These are phyloP conservation scores for Wickerhamomyces sp. DNA, from an alignment of 1,139 yeast genomes.

Conservation along the genomic window DNA sequence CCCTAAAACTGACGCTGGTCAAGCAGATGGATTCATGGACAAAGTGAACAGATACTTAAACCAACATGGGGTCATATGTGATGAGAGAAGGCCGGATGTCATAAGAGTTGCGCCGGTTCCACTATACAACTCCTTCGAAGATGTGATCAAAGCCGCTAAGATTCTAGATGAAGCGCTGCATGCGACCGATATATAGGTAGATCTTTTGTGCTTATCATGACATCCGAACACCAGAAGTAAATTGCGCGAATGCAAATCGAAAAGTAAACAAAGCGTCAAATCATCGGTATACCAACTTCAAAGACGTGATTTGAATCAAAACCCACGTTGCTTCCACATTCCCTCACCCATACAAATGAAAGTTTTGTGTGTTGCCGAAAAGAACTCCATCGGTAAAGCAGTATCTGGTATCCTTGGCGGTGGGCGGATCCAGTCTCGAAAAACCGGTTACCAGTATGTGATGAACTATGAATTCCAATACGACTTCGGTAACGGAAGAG, in stretches of 20 bases:
- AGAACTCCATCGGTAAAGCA: slow-evolving; percentile 89
- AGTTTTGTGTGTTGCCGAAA: slow-evolving; percentile 94
- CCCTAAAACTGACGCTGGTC: slow-evolving; percentile 36
- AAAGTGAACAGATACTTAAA: slow-evolving; percentile 45
- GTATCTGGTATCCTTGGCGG: slow-evolving; percentile 76
- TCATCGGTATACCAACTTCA: too few species aligned
- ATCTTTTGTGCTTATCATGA: too few species aligned
- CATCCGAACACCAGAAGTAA: too few species aligned
- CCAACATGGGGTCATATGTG: slow-evolving; percentile 64
- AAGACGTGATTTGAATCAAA: too few species aligned
- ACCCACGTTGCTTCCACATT: too few species aligned
- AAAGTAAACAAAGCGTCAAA: too few species aligned
- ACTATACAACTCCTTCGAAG: slow-evolving; percentile 70
- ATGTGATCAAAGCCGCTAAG: slow-evolving; percentile 45
- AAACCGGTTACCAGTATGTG: slow-evolving; percentile 55
- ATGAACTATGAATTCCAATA: slow-evolving; percentile 78
- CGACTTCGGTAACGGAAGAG: slow-evolving; percentile 52
- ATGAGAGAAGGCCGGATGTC: slow-evolving; percentile 86
- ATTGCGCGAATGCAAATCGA: too few species aligned
- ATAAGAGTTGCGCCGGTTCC: slow-evolving; percentile 83
- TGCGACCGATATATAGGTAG: too few species aligned
- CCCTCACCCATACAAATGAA: too few species aligned
- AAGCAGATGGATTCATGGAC: slow-evolving; percentile 55
- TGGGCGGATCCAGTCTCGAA: slow-evolving; percentile 46
- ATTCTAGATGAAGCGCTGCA: slow-evolving; percentile 40